Conservation (phyloP, 371 early-diverging fungal genomes). For the Mortierella sp. region DNA sequence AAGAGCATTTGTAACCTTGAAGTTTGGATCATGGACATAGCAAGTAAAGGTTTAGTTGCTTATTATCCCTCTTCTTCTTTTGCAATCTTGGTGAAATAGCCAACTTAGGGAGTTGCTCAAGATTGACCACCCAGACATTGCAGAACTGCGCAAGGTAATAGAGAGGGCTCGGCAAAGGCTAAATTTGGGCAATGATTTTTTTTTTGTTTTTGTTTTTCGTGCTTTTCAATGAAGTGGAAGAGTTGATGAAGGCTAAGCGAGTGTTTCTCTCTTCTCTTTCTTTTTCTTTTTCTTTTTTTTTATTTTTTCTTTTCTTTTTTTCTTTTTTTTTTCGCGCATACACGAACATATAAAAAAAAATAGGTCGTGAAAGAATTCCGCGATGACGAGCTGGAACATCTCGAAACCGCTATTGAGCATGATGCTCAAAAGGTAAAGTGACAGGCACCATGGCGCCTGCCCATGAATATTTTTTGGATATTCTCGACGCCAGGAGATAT, state of each 20-base stretch:
- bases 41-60: no score
- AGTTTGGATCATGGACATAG: no score
- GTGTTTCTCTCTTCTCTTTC: no score
- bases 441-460: background rate
- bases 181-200: no score
- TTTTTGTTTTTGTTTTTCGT: no score
- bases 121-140: constrained; percentile 72
- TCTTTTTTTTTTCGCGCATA: constrained; percentile 41
- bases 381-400: constrained; percentile 96
- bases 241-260: no score
- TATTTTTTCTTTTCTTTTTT: no score
- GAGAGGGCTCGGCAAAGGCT: background rate
- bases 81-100: constrained; percentile 38
- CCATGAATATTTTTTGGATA: background rate
- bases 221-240: no score
- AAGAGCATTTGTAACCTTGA: no score
- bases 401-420: constrained; percentile 90
- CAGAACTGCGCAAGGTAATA: constrained; percentile 68
- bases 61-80: constrained; percentile 2
- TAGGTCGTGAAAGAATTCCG: constrained; percentile 83
- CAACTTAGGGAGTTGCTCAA: constrained; percentile 81
- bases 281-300: no score
- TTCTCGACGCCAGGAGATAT: background rate
- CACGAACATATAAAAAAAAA: constrained; percentile 32
- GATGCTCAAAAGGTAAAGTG: constrained; percentile 77